Evolutionary conservation across 495 filamentous ascomycete species (phyloP), one percentile per base, ranked within the genome.

Genomic region (Aspergillus incahuasiensis): DNA sequence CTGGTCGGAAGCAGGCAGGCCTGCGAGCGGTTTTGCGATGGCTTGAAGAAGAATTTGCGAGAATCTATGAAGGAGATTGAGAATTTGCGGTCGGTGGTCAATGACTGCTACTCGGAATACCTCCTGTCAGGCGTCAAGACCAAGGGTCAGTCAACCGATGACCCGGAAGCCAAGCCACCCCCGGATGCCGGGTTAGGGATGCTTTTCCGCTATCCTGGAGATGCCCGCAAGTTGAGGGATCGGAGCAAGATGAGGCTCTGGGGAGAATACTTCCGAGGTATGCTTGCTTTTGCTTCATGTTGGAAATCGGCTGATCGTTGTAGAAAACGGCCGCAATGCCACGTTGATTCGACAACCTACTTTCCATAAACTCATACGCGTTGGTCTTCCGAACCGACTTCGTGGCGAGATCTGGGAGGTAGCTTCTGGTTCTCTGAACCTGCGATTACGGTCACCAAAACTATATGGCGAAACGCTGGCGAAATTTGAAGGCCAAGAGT

Each of bases 381-480:
- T 98, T 60, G 94, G 94, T 54, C 77, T 98, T 51, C 94, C 94
- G 1, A 98, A 98, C 74, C 81, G 92, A 18, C 76, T 98, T 22
- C 79, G 94, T 39, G 95, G 95, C 50, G 94, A 98, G 73, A 87
- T 95, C 20, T 98, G 94, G 94, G 95, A 97, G 66, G 77, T 96
- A 38, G 87, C 89, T 0, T 96, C 91, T 8, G 94, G 94, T 20
- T 95, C 92, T 4, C 72, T 97, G 21, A 97, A 88, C 67, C 73
- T 95, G 52, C 83, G 94, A 22, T 78, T 98, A 9, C 86, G 96
- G 65, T 88, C 86, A 18, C 94, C 94, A 1, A 89, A 82, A 11
- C 74, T 92, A 8, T 98, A 91, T 60, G 69, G 77, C 20, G 88
- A 98, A 30, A 97, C 90, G 6, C 78, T 98, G 19, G 72, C 82